Percentiles rank a stretch among this genome's conserved stretches.
These are phyloP conservation scores for Sabuloglossum arenarium DNA, from an alignment of 495 filamentous ascomycete genomes.

Conservation along the genomic window DNA sequence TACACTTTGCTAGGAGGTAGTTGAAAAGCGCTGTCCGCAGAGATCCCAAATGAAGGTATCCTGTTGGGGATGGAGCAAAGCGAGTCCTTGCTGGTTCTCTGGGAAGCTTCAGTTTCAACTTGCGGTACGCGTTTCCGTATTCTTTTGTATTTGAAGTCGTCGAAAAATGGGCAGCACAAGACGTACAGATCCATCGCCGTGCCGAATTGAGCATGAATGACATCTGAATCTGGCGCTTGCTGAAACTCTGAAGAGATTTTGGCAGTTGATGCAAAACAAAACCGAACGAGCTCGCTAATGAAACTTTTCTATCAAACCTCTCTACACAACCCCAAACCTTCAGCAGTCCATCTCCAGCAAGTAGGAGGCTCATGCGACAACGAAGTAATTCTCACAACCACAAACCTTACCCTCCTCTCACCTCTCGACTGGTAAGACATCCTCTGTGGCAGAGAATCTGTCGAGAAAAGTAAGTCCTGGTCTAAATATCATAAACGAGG, in stretches of 20 bases:
- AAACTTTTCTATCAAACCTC: neutral
- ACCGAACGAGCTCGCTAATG: neutral
- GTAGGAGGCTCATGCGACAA: neutral
- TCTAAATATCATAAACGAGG: neutral
- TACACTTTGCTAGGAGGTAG: slow-evolving; percentile 68
- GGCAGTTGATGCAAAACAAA: neutral
- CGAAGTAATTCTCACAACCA: neutral
- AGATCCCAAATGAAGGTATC: slow-evolving; percentile 79
- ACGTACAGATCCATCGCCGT: neutral
- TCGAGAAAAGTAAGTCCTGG: neutral
- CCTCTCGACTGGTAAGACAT: neutral
- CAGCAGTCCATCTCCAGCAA: neutral
- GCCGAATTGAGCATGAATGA: neutral
- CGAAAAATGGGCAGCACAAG: slow-evolving; percentile 1
- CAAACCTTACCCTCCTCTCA: neutral
- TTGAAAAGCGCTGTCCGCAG: slow-evolving; percentile 84
- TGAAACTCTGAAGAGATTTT: neutral
- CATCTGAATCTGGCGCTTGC: neutral
- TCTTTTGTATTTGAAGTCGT: neutral
- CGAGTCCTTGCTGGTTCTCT: slow-evolving; percentile 55
- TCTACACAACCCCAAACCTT: neutral
- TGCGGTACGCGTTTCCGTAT: neutral
- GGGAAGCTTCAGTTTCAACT: slow-evolving; percentile 1
- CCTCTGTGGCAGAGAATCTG: neutral
- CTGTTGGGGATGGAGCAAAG: slow-evolving; percentile 91